phyloP scores from a whole-genome alignment of 202 grass and related monocot genomes.

The Bolboschoenoplectus hybrid region DNA sequence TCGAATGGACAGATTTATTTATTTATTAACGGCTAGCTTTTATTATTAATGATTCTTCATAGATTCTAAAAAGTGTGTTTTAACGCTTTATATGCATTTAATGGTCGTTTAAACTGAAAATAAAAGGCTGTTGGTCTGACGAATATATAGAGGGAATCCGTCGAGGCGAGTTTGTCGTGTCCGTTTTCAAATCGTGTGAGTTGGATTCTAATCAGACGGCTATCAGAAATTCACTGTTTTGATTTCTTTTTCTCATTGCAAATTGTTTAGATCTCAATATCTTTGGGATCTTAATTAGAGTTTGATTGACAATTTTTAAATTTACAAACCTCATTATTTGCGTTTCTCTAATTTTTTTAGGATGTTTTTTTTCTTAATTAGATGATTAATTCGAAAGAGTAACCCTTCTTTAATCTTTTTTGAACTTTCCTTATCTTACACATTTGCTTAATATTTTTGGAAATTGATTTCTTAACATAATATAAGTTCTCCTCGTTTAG shows the following conservation, averaged over 20 bases:
- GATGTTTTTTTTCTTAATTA: background rate
- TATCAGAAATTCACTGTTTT: background rate
- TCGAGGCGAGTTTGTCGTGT: background rate
- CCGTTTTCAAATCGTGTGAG: conserved; percentile 20
- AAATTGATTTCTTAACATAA: too few relatives aligned
- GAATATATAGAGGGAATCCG: conserved; percentile 5
- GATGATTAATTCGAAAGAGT: background rate
- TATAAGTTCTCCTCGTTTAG: too few relatives aligned
- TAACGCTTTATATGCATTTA: conserved; percentile 20
- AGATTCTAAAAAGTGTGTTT: background rate
- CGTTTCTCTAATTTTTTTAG: background rate
- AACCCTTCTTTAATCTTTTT: too few relatives aligned
- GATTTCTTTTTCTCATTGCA: background rate
- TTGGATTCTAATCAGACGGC: conserved; percentile 41
- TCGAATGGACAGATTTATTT: conserved; percentile 32
- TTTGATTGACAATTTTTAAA: background rate
- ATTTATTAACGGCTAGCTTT: conserved; percentile 32
- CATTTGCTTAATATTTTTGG: too few relatives aligned
- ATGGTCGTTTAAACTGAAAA: background rate
- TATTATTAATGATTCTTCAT: conserved; percentile 8
- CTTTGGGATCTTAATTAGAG: background rate
- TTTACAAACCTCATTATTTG: background rate
- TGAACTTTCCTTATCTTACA: too few relatives aligned
- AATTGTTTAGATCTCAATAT: background rate
- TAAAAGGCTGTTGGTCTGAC: conserved; percentile 18